Conservation (phyloP, 306 rosid genomes). For the Vigna radiata region DNA sequence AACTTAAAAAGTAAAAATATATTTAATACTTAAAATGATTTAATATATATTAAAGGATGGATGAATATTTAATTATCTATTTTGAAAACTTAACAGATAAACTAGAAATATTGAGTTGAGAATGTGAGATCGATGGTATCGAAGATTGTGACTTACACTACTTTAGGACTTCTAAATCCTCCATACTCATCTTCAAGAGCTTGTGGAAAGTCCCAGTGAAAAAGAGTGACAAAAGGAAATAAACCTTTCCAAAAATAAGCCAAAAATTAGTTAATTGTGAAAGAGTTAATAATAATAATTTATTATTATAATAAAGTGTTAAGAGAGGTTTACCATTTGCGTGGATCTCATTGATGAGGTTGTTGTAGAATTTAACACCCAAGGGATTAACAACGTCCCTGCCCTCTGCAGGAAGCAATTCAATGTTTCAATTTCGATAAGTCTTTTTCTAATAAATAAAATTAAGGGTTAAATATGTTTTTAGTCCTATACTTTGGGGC, state of each 20-base stretch:
- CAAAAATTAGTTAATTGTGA: slow-evolving; percentile 18
- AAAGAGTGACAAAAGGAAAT: slow-evolving; percentile 56
- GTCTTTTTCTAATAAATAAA: too few species aligned
- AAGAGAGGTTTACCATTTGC: slow-evolving; percentile 48
- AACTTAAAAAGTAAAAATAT: too few species aligned
- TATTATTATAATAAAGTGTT: too few species aligned
- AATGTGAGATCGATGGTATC: too few species aligned
- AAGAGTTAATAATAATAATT: not conserved
- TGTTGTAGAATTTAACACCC: slow-evolving; percentile 63
- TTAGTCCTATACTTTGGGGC: too few species aligned
- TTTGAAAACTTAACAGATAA: too few species aligned
- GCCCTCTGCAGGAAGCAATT: slow-evolving; percentile 45
- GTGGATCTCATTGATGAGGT: slow-evolving; percentile 55
- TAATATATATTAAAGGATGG: too few species aligned
- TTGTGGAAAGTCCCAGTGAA: slow-evolving; percentile 67
- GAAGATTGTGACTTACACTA: slow-evolving; percentile 32
- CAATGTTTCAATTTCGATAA: not conserved
- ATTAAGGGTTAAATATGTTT: too few species aligned
- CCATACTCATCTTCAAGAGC: slow-evolving; percentile 58
- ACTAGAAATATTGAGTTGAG: too few species aligned
- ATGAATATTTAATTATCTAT: too few species aligned
- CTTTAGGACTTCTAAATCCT: slow-evolving; percentile 48
- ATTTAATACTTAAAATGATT: too few species aligned
- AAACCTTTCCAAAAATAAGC: slow-evolving; percentile 36
- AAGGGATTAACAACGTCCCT: slow-evolving; percentile 39